Conservation (phyloP, 805 yeast genomes). For the Ogataea haglerorum region DNA sequence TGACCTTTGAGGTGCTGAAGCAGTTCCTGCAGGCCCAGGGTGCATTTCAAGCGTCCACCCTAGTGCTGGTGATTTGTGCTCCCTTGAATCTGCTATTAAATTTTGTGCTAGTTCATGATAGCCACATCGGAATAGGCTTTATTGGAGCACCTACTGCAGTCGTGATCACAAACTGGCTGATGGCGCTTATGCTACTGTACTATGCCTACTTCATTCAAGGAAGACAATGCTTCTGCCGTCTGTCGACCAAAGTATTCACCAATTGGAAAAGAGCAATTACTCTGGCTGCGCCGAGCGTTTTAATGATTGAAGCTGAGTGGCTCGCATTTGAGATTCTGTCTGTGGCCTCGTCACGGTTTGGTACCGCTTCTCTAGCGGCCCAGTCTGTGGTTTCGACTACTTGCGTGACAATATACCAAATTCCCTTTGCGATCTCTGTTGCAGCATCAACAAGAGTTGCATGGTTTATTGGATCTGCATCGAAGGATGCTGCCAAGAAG, state of each 20-base stretch:
- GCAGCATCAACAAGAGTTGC: conserved; percentile 59
- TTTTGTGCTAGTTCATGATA: conserved; percentile 41
- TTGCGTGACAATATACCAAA: conserved; percentile 48
- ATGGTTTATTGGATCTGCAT: conserved; percentile 45
- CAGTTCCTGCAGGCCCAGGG: conserved; percentile 58
- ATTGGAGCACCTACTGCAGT: conserved; percentile 58
- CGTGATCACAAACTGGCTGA: conserved; percentile 52
- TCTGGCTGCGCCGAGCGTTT: conserved; percentile 51
- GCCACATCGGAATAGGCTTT: conserved; percentile 46
- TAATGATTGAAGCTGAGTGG: conserved; percentile 60
- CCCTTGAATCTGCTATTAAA: conserved; percentile 51
- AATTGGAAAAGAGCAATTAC: conserved; percentile 44
- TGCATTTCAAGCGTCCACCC: conserved; percentile 52
- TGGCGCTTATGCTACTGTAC: conserved; percentile 44
- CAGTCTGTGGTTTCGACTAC: conserved; percentile 46
- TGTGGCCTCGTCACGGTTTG: conserved; percentile 50
- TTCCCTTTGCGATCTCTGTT: conserved; percentile 57
- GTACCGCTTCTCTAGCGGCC: conserved; percentile 51
- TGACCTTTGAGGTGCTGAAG: conserved; percentile 53
- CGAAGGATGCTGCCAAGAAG: conserved; percentile 35
- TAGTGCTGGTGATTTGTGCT: conserved; percentile 49
- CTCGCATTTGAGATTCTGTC: conserved; percentile 56
- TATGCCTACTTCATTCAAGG: conserved; percentile 42
- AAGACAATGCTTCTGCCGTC: conserved; percentile 51
- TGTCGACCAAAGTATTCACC: conserved; percentile 38